Conservation (phyloP, 2,329 filamentous ascomycete genomes). For the Coniochaeta sp. region DNA sequence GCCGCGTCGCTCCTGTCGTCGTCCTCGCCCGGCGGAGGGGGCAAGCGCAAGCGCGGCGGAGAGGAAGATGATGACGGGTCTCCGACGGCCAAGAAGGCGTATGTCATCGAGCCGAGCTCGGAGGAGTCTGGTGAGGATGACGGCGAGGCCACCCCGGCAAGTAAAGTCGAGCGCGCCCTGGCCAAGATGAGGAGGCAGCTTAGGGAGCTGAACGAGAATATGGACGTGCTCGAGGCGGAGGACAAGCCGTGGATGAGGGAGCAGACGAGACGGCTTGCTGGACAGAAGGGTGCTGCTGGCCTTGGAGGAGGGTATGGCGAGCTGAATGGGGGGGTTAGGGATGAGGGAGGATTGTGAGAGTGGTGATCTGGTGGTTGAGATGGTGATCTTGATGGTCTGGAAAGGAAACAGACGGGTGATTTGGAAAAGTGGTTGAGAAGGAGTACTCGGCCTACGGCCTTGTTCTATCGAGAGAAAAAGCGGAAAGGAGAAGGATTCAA, state of each 20-base stretch:
- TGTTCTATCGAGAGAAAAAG: too few species aligned
- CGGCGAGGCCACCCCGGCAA: constrained; percentile 4
- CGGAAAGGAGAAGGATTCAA: too few species aligned
- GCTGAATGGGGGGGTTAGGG: background rate
- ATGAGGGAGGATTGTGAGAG: background rate
- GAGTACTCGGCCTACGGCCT: too few species aligned
- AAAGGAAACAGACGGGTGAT: too few species aligned
- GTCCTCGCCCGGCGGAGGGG: background rate
- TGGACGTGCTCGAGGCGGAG: constrained; percentile 15
- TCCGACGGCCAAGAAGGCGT: background rate
- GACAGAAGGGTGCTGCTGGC: constrained; percentile 8
- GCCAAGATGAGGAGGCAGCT: constrained; percentile 12
- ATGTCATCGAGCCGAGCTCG: background rate
- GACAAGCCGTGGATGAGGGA: background rate
- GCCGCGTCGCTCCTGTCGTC: background rate
- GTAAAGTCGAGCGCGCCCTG: constrained; percentile 4
- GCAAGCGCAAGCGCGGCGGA: background rate
- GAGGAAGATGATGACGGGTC: constrained; percentile 2
- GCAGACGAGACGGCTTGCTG: constrained; percentile 3
- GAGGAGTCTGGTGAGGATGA: background rate
- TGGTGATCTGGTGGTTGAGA: too few species aligned
- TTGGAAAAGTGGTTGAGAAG: too few species aligned
- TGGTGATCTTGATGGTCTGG: too few species aligned
- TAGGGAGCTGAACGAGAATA: constrained; percentile 15
- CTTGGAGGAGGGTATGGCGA: background rate